Evolutionary conservation across 2,329 filamentous ascomycete genomes (phyloP).

Genomic region (Aspergillus japonicus): DNA sequence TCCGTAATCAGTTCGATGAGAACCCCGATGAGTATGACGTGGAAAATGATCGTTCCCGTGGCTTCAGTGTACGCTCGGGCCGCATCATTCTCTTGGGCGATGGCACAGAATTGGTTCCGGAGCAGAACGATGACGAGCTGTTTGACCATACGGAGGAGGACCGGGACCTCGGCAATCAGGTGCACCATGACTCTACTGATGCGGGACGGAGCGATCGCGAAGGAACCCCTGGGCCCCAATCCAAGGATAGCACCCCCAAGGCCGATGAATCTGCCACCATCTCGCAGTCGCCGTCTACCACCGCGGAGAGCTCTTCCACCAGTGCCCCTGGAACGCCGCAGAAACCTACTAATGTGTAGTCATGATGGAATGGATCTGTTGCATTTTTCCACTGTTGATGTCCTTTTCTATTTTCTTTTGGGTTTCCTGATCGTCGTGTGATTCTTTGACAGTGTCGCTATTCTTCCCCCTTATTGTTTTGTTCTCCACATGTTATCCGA

Average conservation of each 20-base stretch:
- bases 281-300: slow-evolving; percentile 40
- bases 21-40: slow-evolving; percentile 61
- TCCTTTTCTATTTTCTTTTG: slow-evolving; percentile 20
- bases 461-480: slow-evolving; percentile 8
- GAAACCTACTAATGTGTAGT: slow-evolving; percentile 32
- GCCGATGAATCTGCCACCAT: slow-evolving; percentile 26
- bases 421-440: slow-evolving; percentile 21
- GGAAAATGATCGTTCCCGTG: slow-evolving; percentile 56
- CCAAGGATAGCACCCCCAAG: slow-evolving; percentile 29
- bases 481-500: slow-evolving; percentile 14
- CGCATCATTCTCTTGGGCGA: slow-evolving; percentile 94
- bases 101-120: slow-evolving; percentile 86
- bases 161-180: slow-evolving; percentile 80
- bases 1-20: slow-evolving; percentile 80
- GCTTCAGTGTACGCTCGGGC: slow-evolving; percentile 71
- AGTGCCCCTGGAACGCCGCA: slow-evolving; percentile 20
- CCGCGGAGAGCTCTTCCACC: slow-evolving; percentile 33
- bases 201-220: slow-evolving; percentile 47
- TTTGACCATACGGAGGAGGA: slow-evolving; percentile 88
- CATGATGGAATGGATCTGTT: slow-evolving; percentile 17
- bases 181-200: slow-evolving; percentile 59
- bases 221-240: slow-evolving; percentile 52
- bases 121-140: slow-evolving; percentile 88
- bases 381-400: slow-evolving; percentile 9
- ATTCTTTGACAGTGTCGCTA: slow-evolving; percentile 21